phyloP scores from a whole-genome alignment of 768 basidiomycete species.

The Hemileccinum rubropunctum region DNA sequence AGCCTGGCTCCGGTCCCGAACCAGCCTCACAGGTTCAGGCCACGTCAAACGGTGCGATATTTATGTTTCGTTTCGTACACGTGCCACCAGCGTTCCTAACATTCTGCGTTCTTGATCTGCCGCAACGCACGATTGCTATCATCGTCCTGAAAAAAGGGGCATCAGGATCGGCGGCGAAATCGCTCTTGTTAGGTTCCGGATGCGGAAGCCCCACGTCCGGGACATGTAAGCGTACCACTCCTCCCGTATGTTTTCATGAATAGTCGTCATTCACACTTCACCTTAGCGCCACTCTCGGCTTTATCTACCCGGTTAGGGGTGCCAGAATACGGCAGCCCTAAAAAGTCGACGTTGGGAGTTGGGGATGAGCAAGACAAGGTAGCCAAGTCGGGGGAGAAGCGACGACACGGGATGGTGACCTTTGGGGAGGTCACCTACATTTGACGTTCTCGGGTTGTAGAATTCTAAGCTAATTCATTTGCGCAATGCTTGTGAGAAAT shows the following conservation, averaged over 20 bases:
- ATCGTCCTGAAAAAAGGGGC: too few relatives aligned
- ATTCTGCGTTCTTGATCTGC: too few relatives aligned
- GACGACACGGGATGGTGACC: neutral
- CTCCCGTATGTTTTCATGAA: neutral
- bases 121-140: too few relatives aligned
- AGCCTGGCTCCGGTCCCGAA: neutral
- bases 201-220: neutral
- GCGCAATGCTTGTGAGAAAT: too few relatives aligned
- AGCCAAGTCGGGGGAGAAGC: slow-evolving; percentile 1
- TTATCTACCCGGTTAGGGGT: neutral
- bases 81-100: too few relatives aligned
- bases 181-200: neutral
- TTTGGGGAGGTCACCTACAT: slow-evolving; percentile 1
- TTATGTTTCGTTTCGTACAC: neutral
- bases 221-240: neutral
- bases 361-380: neutral
- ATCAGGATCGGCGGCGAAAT: neutral
- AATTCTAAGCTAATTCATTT: too few relatives aligned
- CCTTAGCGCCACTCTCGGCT: neutral
- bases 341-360: neutral
- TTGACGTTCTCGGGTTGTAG: neutral
- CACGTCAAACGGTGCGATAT: neutral
- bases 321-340: neutral
- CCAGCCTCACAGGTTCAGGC: neutral
- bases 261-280: neutral